Conservation (phyloP, 1,284 basidiomycete genomes). For the Moesziomyces antarcticus region DNA sequence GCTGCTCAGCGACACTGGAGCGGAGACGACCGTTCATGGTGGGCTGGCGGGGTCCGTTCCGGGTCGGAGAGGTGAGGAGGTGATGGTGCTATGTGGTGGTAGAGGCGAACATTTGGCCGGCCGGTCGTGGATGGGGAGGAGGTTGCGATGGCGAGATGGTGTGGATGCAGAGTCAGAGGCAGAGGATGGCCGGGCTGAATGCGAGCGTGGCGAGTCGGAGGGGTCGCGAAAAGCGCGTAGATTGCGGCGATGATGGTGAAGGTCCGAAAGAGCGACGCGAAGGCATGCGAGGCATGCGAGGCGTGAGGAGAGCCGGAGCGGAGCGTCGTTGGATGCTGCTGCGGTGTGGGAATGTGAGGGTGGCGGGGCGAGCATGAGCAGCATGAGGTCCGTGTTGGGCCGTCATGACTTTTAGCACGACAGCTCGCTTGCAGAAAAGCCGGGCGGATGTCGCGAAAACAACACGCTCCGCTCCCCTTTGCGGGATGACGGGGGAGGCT, state of each 20-base stretch:
- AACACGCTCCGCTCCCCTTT: no score
- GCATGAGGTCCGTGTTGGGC: no score
- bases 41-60: no score
- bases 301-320: neutral
- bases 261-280: no score
- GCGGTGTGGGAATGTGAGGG: neutral
- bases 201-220: neutral
- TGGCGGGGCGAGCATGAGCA: no score
- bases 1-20: neutral
- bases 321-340: neutral
- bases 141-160: neutral
- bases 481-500: no score
- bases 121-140: neutral
- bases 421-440: no score
- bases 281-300: conserved; percentile 3
- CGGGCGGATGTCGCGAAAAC: no score
- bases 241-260: conserved; percentile 5
- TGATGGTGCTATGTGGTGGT: neutral
- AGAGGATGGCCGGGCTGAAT: neutral
- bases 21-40: conserved; percentile 2
- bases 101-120: neutral
- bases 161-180: neutral
- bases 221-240: conserved; percentile 1
- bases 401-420: no score
- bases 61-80: neutral